Evolutionary conservation across 1,139 yeast genomes (phyloP), one percentile per base, ranked within the genome.

Genomic region (Magnusiomyces ingens): DNA sequence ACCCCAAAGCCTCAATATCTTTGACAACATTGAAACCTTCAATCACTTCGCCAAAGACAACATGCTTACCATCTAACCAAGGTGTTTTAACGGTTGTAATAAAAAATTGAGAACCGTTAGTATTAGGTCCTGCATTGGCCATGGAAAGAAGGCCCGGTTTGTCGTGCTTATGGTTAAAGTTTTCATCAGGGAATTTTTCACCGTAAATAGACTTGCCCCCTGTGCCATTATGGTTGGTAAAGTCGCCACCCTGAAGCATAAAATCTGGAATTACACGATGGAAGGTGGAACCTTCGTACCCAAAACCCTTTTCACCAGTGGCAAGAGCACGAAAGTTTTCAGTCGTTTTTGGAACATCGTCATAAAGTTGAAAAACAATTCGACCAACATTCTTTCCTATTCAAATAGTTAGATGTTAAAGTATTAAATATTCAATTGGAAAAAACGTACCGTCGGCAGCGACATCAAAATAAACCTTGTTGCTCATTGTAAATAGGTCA

Each of bases 51-150:
- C 99, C 99, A 68, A 91, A 93, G 62, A 93, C 99, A 75, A 90
- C 97, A 85, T 93, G 99, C 79, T 85, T 87, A 73, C 98, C 98
- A 71, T 93, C 98, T 76, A 93, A 84, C 98, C 98, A 91, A 64
- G 96, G 87, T 74, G 87, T 79, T 67, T 90, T 81, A 57, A 91
- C 97, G 60, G 98, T 91, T 80, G 99, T 93, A 77, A 93, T 82
- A 83, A 93, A 93, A 80, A 93, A 93, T 79, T 93, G 99, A 57
- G 98, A 91, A 64, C 99, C 99, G 80, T 93, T 93, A 83, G 98
- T 91, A 91, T 91, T 90, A 76, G 96, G 96, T 71, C 99, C 99
- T 67, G 98, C 97, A 71, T 93, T 93, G 74, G 99, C 99, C 99
- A 93, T 93, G 66, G 96, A 88, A 71, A 93, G 81, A 68, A 91